Evolutionary conservation across 2,329 filamentous ascomycete species (phyloP).

Genomic region (Aspergillus sp.): DNA sequence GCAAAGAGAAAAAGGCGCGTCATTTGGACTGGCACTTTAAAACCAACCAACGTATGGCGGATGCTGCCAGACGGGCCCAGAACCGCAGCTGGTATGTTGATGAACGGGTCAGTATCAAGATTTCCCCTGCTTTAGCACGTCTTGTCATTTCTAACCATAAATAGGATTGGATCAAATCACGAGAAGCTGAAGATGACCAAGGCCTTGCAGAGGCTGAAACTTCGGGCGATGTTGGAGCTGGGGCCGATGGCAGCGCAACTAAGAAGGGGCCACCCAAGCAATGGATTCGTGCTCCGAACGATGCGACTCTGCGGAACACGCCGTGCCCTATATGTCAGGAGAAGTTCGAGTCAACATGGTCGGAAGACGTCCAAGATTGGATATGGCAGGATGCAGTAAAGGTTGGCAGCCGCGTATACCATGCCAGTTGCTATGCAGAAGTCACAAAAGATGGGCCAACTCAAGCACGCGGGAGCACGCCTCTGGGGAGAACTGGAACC

Average conservation of each 20-base stretch:
- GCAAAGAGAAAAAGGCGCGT: conserved; percentile 77
- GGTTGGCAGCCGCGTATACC: conserved; percentile 75
- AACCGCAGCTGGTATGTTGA: conserved; percentile 95
- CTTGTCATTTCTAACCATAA: conserved; percentile 14
- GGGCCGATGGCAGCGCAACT: conserved; percentile 33
- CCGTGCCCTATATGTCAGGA: conserved; percentile 94
- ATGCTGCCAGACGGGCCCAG: conserved; percentile 78
- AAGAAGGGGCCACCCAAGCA: conserved; percentile 58
- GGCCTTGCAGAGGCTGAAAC: conserved; percentile 38
- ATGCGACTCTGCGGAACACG: conserved; percentile 66
- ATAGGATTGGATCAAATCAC: conserved; percentile 84
- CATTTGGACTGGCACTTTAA: conserved; percentile 99
- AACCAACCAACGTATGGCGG: conserved; percentile 81
- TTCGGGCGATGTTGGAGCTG: conserved; percentile 36
- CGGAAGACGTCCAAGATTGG: conserved; percentile 90
- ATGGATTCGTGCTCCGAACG: conserved; percentile 80
- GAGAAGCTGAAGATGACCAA: conserved; percentile 68
- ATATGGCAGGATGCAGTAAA: conserved; percentile 89
- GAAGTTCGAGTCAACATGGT: conserved; percentile 86
- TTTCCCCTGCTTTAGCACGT: conserved; percentile 3
- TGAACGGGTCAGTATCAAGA: conserved; percentile 60
- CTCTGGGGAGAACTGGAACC: conserved; percentile 44
- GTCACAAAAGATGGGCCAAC: conserved; percentile 61
- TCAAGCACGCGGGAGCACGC: conserved; percentile 23
- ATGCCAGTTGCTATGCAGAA: conserved; percentile 84